Base-by-base conservation (phyloP, 2,329 filamentous ascomycete species). In the Aspergillus quadricinctus region DNA sequence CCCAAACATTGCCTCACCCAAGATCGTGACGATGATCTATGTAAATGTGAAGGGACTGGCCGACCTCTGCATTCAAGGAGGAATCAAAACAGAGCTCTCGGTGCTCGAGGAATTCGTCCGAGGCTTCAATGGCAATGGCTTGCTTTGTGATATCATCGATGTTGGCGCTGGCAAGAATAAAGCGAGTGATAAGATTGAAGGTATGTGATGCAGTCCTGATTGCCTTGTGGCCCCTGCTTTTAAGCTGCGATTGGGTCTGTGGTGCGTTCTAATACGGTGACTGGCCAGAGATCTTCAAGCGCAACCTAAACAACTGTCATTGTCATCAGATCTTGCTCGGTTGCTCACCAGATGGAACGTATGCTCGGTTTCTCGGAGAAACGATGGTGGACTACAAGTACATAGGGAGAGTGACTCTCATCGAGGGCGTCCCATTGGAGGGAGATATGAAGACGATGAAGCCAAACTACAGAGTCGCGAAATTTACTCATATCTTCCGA, bases 311-410 rank as follows among this genome's bases (percentile, higher is more conserved):
- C 68, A 80, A 85, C 62, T 80, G 78, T 59, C 83, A 84, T 62
- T 87, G 84, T 65, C 82, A 81, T 53, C 82, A 84, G 55, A 79
- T 87, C 52, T 73, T 86, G 50, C 75, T 87, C 37, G 84, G 83
- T 8, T 84, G 83, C 67, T 81, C 81, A 14, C 80, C 82, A 57
- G 81, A 83, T 69, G 79, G 78, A 54, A 77, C 80, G 23, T 86
- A 84, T 66, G 78, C 78, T 25, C 74, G 75, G 10, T 70, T 81
- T 37, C 71, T 87, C 10, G 78, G 83, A 64, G 75, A 81, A 35
- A 77, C 77, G 51, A 66, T 76, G 49, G 71, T 73, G 56, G 78
- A 82, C 53, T 62, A 72, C 19, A 70, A 76, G 46, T 73, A 78
- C 23, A 66, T 75, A 8, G 71, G 74, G 23, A 78, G 80, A 49